Conservation (phyloP, 2,329 filamentous ascomycete genomes). For the Monilinia fructicola region DNA sequence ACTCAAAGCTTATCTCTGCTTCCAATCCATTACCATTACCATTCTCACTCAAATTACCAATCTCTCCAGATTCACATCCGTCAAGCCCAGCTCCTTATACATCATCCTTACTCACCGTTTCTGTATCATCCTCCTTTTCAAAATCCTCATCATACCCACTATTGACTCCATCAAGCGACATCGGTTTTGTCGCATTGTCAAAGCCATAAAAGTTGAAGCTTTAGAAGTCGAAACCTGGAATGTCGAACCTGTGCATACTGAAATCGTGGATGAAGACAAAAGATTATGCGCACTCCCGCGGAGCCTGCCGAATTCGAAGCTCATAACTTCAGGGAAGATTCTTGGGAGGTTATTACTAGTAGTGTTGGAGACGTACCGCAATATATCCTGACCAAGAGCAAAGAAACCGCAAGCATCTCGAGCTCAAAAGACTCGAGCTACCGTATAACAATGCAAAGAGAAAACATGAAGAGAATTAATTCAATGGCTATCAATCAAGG, state of each 20-base stretch:
- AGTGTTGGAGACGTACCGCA: not conserved
- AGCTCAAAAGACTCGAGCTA: not conserved
- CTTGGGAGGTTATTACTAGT: no score
- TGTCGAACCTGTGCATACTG: no score
- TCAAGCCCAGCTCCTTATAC: not conserved
- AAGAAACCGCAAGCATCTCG: not conserved
- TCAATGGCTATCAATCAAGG: not conserved
- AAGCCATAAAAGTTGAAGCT: no score
- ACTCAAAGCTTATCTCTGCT: slow-evolving; percentile 4
- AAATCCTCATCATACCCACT: not conserved
- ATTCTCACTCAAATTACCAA: not conserved
- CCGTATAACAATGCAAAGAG: not conserved
- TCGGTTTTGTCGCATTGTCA: no score
- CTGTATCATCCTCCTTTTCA: not conserved
- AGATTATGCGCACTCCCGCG: no score
- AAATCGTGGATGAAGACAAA: no score
- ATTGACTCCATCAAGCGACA: no score
- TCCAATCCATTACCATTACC: not conserved
- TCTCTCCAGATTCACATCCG: not conserved
- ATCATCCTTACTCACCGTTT: no score
- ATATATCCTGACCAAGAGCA: not conserved
- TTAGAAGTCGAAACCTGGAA: no score
- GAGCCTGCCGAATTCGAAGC: no score
- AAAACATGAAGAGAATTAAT: not conserved
- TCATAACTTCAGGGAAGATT: not conserved